A percentile compares a stretch with the other conserved stretches of the same genome.
Conservation (phyloP, 371 early-diverging fungal species). For the Saksenaea vasiformis region DNA sequence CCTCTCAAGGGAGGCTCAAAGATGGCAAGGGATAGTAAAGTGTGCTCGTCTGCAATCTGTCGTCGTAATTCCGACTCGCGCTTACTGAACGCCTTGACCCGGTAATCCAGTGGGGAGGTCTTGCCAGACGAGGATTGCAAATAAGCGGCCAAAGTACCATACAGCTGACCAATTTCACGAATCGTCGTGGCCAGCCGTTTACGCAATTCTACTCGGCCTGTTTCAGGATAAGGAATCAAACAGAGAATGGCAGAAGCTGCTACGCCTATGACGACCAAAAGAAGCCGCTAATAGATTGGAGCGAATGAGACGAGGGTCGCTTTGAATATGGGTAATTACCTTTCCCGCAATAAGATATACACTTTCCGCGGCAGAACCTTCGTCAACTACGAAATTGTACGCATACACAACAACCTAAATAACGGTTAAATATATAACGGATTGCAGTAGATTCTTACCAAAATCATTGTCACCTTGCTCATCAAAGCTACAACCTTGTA, state of each 20-base stretch:
- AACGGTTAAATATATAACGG: background rate
- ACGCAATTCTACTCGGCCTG: constrained; percentile 11
- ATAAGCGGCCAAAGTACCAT: constrained; percentile 3
- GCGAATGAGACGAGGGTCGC: background rate
- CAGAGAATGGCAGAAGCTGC: constrained; percentile 8
- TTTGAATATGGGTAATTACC: constrained; percentile 7
- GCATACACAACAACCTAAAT: constrained; percentile 23
- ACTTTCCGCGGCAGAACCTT: constrained; percentile 10
- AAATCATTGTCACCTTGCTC: constrained; percentile 25
- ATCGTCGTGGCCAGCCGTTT: constrained; percentile 6
- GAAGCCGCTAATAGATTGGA: background rate
- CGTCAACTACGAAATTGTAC: constrained; percentile 15
- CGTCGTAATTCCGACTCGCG: constrained; percentile 25
- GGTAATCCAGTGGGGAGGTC: constrained; percentile 3
- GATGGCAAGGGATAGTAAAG: constrained; percentile 17
- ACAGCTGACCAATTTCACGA: constrained; percentile 10
- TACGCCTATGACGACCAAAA: constrained; percentile 10
- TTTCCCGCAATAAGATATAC: constrained; percentile 36
- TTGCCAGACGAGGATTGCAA: constrained; percentile 1
- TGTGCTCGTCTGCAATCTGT: constrained; percentile 29
- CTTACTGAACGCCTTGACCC: constrained; percentile 19
- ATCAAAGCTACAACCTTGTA: constrained; percentile 26
- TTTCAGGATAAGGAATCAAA: constrained; percentile 6
- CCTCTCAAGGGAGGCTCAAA: constrained; percentile 39
- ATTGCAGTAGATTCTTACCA: constrained; percentile 9